A percentile compares a stretch with the other conserved stretches of the same genome.
phyloP scores from a whole-genome alignment of 495 filamentous ascomycete genomes.

The Trichodelitschia bisporula region DNA sequence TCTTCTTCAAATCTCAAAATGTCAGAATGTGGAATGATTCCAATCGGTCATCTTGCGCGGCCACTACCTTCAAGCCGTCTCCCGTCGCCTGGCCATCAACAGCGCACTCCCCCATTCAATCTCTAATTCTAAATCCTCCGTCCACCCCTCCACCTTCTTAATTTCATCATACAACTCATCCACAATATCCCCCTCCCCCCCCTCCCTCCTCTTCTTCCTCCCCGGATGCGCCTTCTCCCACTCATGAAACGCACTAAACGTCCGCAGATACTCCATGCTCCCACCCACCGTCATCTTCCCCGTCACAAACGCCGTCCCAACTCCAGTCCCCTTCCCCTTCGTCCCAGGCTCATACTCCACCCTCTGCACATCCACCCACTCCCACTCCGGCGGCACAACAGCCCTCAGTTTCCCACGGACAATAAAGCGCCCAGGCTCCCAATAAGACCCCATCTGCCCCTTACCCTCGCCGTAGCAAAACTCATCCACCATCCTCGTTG shows the following conservation, averaged over 20 bases:
- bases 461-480: constrained; percentile 1
- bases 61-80: too few species aligned
- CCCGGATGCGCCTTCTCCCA: constrained; percentile 27
- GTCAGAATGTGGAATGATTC: too few species aligned
- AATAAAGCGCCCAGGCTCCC: constrained; percentile 33
- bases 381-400: constrained; percentile 22
- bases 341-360: constrained; percentile 30
- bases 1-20: too few species aligned
- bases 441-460: constrained; percentile 26
- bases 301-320: constrained; percentile 24
- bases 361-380: constrained; percentile 26
- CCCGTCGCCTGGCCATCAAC: constrained; percentile 26
- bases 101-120: constrained; percentile 30
- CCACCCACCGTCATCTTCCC: constrained; percentile 27
- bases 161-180: constrained; percentile 31
- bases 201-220: constrained; percentile 19
- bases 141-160: constrained; percentile 23
- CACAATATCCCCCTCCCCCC: constrained; percentile 24
- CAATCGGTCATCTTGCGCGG: too few species aligned
- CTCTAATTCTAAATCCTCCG: constrained; percentile 22
- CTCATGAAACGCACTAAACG: constrained; percentile 27
- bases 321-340: constrained; percentile 13
- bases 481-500: constrained; percentile 13
- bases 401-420: constrained; percentile 22
- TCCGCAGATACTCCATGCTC: constrained; percentile 28